Evolutionary conservation across 305 asterid genomes (phyloP), one percentile per base, ranked within the genome.

Genomic region (Fraxinus paxiana): DNA sequence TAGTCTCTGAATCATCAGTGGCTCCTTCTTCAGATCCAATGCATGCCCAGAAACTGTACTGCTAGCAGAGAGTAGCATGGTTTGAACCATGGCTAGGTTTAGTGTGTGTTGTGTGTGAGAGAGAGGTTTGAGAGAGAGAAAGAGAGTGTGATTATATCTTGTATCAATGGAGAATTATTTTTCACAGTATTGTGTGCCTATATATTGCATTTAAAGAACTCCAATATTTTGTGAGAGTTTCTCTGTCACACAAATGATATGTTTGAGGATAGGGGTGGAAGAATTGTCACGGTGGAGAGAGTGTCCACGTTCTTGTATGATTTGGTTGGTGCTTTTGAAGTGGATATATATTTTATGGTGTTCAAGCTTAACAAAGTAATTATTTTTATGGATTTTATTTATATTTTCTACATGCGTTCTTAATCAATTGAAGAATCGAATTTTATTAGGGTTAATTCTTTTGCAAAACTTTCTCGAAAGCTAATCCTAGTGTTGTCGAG

Each of bases 21-120:
- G 80, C 61, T 82, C 83, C n/a, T 78, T 87, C 82, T 83, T 89
- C 31, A 88, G 63, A 77, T 76, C 87, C 33, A 80, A 28, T 67
- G 81, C 82, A 82, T 80, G 79, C 22, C 80, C 79, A 18, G 88
- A 83, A 13, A 81, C 82, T 10, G 38, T 9, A 70, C 78, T 85
- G 82, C 56, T 85, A 18, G 93, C 88, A 59, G 84, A 84, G 1
- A 91, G 84, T 91, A 91, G 86, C 93, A 90, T 90, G 78, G 92
- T 86, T 85, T 91, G 96, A 86, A 91, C 93, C 34, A 24, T 71
- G 9, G 34, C 15, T 38, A 33, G 35, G 28, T 35, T 6, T 51
- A 26, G 79, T 12, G 61, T 31, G 69, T 4, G 46, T 37, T 38
- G 54, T 73, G 77, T 73, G 26, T 35, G 51, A 37, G 31, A 20